A percentile compares a stretch with the other conserved stretches of the same genome.
Conservation (phyloP, 2,329 filamentous ascomycete genomes). For the Epichloe scottii region DNA sequence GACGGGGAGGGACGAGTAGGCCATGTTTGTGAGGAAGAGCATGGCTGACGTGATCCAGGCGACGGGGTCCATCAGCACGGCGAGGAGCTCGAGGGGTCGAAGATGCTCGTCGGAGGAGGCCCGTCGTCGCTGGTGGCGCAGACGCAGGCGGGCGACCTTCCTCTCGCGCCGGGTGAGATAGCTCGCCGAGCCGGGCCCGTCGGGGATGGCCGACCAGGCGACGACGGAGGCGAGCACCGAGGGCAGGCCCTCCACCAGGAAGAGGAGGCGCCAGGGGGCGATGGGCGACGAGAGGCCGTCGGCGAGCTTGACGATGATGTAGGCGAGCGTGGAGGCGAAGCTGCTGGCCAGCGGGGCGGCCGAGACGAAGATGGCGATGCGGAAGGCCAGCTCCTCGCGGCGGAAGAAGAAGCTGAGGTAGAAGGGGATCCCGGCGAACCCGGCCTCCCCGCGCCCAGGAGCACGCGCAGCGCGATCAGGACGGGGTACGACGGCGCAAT, state of each 20-base stretch:
- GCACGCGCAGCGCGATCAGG: slow-evolving; percentile 39
- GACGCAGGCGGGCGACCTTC: slow-evolving; percentile 57
- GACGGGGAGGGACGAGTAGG: slow-evolving; percentile 76
- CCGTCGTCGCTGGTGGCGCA: slow-evolving; percentile 35
- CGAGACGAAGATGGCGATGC: slow-evolving; percentile 78
- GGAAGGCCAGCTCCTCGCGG: slow-evolving; percentile 63
- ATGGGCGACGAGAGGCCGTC: slow-evolving; percentile 49
- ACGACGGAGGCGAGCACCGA: slow-evolving; percentile 62
- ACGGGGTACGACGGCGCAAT: slow-evolving; percentile 50
- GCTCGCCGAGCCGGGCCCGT: slow-evolving; percentile 53
- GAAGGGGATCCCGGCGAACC: slow-evolving; percentile 50
- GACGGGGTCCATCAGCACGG: slow-evolving; percentile 24
- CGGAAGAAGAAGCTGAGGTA: slow-evolving; percentile 55
- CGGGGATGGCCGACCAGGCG: slow-evolving; percentile 65
- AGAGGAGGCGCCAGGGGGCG: slow-evolving; percentile 74
- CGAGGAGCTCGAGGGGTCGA: slow-evolving; percentile 41
- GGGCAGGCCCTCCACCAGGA: slow-evolving; percentile 75
- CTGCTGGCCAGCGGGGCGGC: slow-evolving; percentile 72
- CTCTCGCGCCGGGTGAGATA: slow-evolving; percentile 53
- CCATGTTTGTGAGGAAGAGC: slow-evolving; percentile 80
- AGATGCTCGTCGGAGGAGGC: slow-evolving; percentile 23
- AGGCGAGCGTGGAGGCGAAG: slow-evolving; percentile 66
- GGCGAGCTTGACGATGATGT: slow-evolving; percentile 59
- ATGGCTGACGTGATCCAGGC: slow-evolving; percentile 64
- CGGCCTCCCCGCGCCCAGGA: slow-evolving; percentile 55